Percentiles rank a stretch among this genome's conserved stretches.
These are phyloP conservation scores for Cladobotryum mycophilum DNA, from an alignment of 2,329 filamentous ascomycete genomes.

Conservation along the genomic window DNA sequence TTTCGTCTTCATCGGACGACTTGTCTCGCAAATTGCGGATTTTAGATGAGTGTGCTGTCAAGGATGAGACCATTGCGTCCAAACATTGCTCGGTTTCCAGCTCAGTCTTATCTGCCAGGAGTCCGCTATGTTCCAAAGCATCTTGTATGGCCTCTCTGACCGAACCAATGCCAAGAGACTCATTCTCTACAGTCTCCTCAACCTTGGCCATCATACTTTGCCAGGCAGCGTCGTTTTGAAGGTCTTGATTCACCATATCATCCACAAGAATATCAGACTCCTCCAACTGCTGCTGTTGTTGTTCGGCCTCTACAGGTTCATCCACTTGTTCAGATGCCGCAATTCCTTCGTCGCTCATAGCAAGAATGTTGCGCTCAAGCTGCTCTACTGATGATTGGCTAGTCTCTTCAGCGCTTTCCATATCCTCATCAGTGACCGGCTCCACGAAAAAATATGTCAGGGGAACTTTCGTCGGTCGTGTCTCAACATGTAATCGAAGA, in stretches of 20 bases:
- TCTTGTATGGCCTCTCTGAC: conserved; percentile 50
- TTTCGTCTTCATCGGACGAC: conserved; percentile 14
- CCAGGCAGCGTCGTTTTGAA: conserved; percentile 39
- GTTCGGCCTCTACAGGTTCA: conserved; percentile 15
- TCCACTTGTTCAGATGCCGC: conserved; percentile 14
- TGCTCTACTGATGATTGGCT: conserved; percentile 59
- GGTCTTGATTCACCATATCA: conserved; percentile 14
- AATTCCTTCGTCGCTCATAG: conserved; percentile 33
- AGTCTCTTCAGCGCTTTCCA: conserved; percentile 65
- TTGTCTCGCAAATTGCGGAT: conserved; percentile 17
- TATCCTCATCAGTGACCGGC: conserved; percentile 67
- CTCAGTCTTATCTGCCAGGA: conserved; percentile 39
- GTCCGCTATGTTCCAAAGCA: conserved; percentile 48
- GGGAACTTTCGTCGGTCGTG: conserved; percentile 51
- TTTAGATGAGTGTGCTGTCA: conserved; percentile 31
- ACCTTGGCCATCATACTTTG: conserved; percentile 49
- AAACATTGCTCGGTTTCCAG: conserved; percentile 44
- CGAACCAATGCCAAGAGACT: conserved; percentile 45
- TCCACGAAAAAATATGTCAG: conserved; percentile 89
- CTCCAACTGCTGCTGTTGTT: conserved; percentile 14
- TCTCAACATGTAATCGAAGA: conserved; percentile 76
- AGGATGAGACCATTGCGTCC: conserved; percentile 43
- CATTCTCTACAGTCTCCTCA: conserved; percentile 52
- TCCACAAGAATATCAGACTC: conserved; percentile 17
- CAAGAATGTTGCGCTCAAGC: conserved; percentile 60